phyloP scores from a whole-genome alignment of 805 yeast genomes.

The Candida yuanshanica region DNA sequence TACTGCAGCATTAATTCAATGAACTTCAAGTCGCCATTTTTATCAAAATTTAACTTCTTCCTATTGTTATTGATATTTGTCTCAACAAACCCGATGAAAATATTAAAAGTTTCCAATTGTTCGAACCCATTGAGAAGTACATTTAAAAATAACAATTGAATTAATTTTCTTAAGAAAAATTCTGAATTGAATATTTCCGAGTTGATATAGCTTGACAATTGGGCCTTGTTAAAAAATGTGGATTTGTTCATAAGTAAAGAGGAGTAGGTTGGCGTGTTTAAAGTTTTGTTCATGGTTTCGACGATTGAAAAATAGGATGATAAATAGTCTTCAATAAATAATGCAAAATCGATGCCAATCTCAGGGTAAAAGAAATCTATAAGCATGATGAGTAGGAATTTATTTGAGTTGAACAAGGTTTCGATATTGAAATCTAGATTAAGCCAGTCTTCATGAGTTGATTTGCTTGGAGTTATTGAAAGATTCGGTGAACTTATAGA shows the following conservation, averaged over 20 bases:
- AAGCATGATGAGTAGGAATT: slow-evolving; percentile 13
- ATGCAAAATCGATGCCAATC: slow-evolving; percentile 2
- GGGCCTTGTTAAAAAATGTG: slow-evolving; percentile 16
- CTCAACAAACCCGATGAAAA: slow-evolving; percentile 17
- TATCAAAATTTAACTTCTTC: slow-evolving; percentile 22
- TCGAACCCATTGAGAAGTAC: slow-evolving; percentile 15
- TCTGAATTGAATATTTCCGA: slow-evolving; percentile 23
- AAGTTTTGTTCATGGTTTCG: slow-evolving; percentile 15
- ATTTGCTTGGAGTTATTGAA: slow-evolving; percentile 8
- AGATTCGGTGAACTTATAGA: slow-evolving; percentile 2
- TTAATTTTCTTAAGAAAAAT: slow-evolving; percentile 13
- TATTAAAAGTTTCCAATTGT: slow-evolving; percentile 7
- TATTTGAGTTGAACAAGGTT: slow-evolving; percentile 14
- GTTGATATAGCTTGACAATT: slow-evolving; percentile 16
- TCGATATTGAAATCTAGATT: slow-evolving; percentile 12
- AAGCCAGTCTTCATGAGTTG: slow-evolving; percentile 11
- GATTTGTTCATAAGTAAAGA: slow-evolving; percentile 8
- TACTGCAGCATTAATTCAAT: slow-evolving; percentile 9
- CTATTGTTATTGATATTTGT: slow-evolving; percentile 19
- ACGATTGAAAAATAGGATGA: slow-evolving; percentile 22
- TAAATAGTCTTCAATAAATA: slow-evolving; percentile 17
- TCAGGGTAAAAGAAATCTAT: slow-evolving; percentile 15
- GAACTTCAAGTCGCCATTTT: slow-evolving; percentile 15
- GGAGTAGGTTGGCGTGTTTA: slow-evolving; percentile 21
- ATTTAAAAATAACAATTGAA: slow-evolving; percentile 19